These are phyloP conservation scores for Rutstroemia sp. DNA, from an alignment of 2,329 filamentous ascomycete genomes.

Conservation along the genomic window DNA sequence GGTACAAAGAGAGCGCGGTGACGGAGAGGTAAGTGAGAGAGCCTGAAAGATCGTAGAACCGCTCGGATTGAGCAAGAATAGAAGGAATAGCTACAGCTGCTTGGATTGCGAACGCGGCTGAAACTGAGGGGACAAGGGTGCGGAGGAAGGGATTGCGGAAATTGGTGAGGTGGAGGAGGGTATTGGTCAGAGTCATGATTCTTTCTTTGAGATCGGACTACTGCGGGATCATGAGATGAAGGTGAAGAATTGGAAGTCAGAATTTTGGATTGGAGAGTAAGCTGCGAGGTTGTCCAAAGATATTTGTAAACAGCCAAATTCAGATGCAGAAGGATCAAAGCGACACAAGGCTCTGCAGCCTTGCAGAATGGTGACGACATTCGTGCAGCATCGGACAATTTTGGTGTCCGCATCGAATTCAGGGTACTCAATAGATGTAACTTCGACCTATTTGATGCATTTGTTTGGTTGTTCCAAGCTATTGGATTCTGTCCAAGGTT, in stretches of 20 bases:
- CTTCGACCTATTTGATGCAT: too few relatives aligned
- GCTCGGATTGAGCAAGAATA: conserved; percentile 51
- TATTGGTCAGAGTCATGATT: conserved; percentile 32
- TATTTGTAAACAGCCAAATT: too few relatives aligned
- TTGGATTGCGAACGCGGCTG: conserved; percentile 57
- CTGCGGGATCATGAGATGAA: not conserved
- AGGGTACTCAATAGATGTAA: too few relatives aligned
- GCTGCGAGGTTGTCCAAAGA: too few relatives aligned
- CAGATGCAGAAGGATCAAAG: not conserved
- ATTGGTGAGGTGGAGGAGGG: conserved; percentile 51
- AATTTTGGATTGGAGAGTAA: not conserved
- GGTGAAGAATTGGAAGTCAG: not conserved
- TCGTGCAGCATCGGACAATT: too few relatives aligned
- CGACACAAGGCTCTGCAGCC: not conserved
- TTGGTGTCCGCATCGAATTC: too few relatives aligned
- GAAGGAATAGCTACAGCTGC: conserved; percentile 55
- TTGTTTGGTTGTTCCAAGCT: too few relatives aligned
- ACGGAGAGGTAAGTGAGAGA: conserved; percentile 48
- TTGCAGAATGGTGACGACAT: not conserved
- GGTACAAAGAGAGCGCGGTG: conserved; percentile 35
- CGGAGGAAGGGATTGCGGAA: conserved; percentile 56
- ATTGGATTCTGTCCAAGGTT: too few relatives aligned
- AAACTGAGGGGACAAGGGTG: conserved; percentile 53
- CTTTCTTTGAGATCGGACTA: not conserved
- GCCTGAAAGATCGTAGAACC: conserved; percentile 62